Evolutionary conservation across 208 protist genomes (phyloP).

Genomic region (Acanthamoeba rhysodes): DNA sequence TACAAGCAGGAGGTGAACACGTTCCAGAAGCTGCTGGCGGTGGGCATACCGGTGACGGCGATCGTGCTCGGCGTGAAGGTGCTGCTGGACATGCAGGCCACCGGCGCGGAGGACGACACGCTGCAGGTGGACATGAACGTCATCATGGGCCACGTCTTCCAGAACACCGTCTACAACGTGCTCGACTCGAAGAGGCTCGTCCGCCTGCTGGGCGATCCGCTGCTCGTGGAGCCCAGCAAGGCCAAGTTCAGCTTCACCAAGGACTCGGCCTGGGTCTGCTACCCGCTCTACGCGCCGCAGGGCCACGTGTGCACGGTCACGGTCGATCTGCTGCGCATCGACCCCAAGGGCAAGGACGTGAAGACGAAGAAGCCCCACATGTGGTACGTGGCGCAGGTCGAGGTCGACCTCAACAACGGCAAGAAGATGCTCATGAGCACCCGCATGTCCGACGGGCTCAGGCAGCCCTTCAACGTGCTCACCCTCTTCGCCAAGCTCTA

Average conservation of each 20-base stretch:
- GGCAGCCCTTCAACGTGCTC: conserved; percentile 45
- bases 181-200: conserved; percentile 44
- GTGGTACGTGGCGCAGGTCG: conserved; percentile 47
- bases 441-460: neutral
- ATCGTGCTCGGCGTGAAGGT: neutral
- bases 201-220: conserved; percentile 1
- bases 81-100: neutral
- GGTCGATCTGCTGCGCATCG: conserved; percentile 38
- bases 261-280: conserved; percentile 35
- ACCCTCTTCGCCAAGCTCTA: neutral
- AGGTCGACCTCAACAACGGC: conserved; percentile 46
- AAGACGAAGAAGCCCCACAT: conserved; percentile 11
- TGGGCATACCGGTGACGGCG: neutral
- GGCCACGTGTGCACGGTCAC: conserved; percentile 39
- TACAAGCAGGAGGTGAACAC: neutral
- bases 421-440: conserved; percentile 42
- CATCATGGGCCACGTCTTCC: conserved; percentile 4
- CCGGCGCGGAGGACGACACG: conserved; percentile 11
- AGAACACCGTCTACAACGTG: conserved; percentile 13
- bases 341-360: neutral
- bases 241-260: conserved; percentile 52
- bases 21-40: conserved; percentile 24
- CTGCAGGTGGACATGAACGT: conserved; percentile 21
- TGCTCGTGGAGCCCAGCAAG: neutral
- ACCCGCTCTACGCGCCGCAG: conserved; percentile 4